Conservation (phyloP, 768 basidiomycete genomes). For the Galerina marginata region DNA sequence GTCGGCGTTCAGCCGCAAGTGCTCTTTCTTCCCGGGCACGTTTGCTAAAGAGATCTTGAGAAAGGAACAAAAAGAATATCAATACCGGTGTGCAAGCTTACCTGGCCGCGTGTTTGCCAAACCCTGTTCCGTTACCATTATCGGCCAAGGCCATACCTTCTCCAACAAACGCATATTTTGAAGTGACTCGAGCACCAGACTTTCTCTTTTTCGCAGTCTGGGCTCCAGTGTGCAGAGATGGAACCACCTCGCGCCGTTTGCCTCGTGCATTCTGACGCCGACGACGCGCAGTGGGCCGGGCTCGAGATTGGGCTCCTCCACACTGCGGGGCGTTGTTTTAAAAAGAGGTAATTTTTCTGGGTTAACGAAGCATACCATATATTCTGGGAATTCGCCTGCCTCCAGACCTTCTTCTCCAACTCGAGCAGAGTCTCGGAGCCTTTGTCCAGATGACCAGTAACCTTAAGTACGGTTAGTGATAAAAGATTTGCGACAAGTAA, state of each 20-base stretch:
- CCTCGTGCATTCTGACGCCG: slow-evolving; percentile 41
- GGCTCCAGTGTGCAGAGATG: slow-evolving; percentile 61
- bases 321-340: slow-evolving; percentile 49
- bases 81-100: slow-evolving; percentile 26
- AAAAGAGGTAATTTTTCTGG: background rate
- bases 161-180: slow-evolving; percentile 64
- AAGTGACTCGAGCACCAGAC: slow-evolving; percentile 70
- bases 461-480: slow-evolving; percentile 48
- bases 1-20: slow-evolving; percentile 69
- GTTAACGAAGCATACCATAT: slow-evolving; percentile 57
- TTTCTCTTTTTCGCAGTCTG: slow-evolving; percentile 75
- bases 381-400: slow-evolving; percentile 73
- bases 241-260: slow-evolving; percentile 43
- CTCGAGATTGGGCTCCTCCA: slow-evolving; percentile 75
- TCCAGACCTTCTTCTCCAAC: slow-evolving; percentile 57
- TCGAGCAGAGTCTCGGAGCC: slow-evolving; percentile 67
- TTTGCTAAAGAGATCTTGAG: slow-evolving; percentile 52
- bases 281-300: slow-evolving; percentile 56
- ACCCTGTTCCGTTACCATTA: slow-evolving; percentile 59
- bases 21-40: slow-evolving; percentile 82
- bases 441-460: slow-evolving; percentile 81
- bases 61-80: background rate
- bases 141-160: slow-evolving; percentile 58
- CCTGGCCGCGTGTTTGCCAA: slow-evolving; percentile 76
- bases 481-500: background rate